Evolutionary conservation across 2,329 filamentous ascomycete genomes (phyloP).

Genomic region (Alternaria consortialis): DNA sequence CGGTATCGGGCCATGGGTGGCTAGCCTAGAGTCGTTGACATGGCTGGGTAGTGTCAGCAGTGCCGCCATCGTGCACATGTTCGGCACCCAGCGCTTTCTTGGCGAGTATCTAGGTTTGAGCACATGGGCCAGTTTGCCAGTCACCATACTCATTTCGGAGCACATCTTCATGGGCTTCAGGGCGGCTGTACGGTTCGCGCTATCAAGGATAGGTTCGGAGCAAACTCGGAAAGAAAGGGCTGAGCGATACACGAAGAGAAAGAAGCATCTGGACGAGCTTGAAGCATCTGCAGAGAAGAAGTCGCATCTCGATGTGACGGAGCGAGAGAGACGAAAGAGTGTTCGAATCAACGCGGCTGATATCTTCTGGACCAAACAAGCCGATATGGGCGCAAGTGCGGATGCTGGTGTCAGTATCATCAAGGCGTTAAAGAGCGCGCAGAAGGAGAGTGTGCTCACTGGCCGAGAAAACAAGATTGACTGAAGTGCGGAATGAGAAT

Average conservation of each 20-base stretch:
- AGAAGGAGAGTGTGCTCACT: constrained; percentile 25
- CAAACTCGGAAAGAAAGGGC: constrained; percentile 39
- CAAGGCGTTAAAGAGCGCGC: constrained; percentile 32
- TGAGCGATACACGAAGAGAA: constrained; percentile 39
- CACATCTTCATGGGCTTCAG: constrained; percentile 46
- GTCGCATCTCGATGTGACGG: constrained; percentile 29
- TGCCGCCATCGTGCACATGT: constrained; percentile 46
- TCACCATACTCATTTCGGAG: constrained; percentile 45
- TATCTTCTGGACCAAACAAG: constrained; percentile 44
- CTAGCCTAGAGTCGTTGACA: constrained; percentile 42
- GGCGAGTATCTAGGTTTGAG: constrained; percentile 26
- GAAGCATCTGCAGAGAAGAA: constrained; percentile 28
- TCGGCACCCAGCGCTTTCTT: constrained; percentile 31
- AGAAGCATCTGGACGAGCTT: constrained; percentile 41
- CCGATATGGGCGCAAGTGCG: constrained; percentile 37
- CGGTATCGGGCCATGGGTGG: constrained; percentile 47
- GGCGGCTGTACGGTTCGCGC: constrained; percentile 36
- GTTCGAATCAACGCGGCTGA: constrained; percentile 42
- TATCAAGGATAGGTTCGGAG: constrained; percentile 40
- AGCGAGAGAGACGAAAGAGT: constrained; percentile 44
- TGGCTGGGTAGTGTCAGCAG: constrained; percentile 47
- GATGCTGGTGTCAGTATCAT: constrained; percentile 36
- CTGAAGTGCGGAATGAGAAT: background rate
- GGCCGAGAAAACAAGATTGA: constrained; percentile 17
- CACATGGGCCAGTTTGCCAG: constrained; percentile 40